Conservation (phyloP, 2,329 filamentous ascomycete species). For the Tetracladium maxilliforme region DNA sequence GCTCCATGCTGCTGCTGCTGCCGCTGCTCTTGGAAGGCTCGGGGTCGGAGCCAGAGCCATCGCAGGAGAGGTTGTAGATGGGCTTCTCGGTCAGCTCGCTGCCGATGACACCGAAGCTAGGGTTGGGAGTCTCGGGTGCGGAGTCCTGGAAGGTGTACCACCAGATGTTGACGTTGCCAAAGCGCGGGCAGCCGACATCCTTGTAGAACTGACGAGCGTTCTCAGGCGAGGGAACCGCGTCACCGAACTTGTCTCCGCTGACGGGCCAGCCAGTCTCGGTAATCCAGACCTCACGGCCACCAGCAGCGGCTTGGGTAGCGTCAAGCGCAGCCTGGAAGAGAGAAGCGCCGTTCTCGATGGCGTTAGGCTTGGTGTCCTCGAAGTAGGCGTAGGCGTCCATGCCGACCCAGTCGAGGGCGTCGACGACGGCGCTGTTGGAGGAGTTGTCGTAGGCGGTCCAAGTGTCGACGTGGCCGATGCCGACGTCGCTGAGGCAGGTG, state of each 20-base stretch:
- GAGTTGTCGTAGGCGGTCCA: constrained; percentile 69
- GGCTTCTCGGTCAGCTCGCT: constrained; percentile 34
- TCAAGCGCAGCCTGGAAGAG: constrained; percentile 56
- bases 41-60: too few relatives aligned
- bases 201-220: constrained; percentile 77
- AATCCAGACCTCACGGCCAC: constrained; percentile 65
- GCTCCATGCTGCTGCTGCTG: too few relatives aligned
- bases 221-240: constrained; percentile 43
- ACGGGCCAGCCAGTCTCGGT: constrained; percentile 85
- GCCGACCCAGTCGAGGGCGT: constrained; percentile 63
- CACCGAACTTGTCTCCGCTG: constrained; percentile 44
- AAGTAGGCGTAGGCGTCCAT: constrained; percentile 80
- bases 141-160: constrained; percentile 68
- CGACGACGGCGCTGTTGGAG: constrained; percentile 56
- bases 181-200: constrained; percentile 57
- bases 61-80: constrained; percentile 49
- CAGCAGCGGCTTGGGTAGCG: constrained; percentile 39
- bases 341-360: constrained; percentile 43
- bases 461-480: constrained; percentile 78
- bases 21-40: too few relatives aligned
- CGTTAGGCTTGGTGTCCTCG: constrained; percentile 53
- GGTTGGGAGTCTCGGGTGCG: constrained; percentile 39
- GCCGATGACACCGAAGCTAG: constrained; percentile 58
- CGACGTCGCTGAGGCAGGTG: constrained; percentile 39
- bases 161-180: constrained; percentile 52